phyloP scores from a whole-genome alignment of 441 rosid species.

The Theobroma grandiflorum region DNA sequence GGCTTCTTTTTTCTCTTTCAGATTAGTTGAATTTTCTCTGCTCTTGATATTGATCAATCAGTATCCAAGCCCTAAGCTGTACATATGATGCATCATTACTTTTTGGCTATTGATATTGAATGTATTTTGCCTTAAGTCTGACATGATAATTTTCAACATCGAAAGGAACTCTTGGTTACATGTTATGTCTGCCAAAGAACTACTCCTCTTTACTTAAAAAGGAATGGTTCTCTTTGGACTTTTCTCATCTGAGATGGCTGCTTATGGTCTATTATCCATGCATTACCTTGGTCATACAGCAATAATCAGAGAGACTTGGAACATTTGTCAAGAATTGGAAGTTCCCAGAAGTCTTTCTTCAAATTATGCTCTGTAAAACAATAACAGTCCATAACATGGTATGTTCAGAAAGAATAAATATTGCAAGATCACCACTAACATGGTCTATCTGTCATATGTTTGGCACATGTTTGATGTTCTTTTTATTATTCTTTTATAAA shows the following conservation, averaged over 20 bases:
- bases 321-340: background rate
- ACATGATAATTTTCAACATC: background rate
- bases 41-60: background rate
- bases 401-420: background rate
- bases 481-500: background rate
- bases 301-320: background rate
- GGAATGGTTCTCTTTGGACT: background rate
- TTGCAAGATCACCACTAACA: background rate
- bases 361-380: background rate
- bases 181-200: background rate
- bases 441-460: background rate
- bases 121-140: background rate
- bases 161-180: background rate
- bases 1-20: conserved; percentile 30
- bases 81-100: conserved; percentile 2
- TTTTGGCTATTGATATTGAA: conserved; percentile 6
- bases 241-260: background rate
- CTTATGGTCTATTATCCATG: background rate
- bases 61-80: conserved; percentile 13
- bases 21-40: conserved; percentile 17
- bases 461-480: background rate
- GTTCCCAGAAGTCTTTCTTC: background rate
- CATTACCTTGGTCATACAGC: background rate
- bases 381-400: background rate
- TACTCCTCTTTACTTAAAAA: background rate